Evolutionary conservation across 129 eudicot species (phyloP).

Genomic region (Arctium minus): DNA sequence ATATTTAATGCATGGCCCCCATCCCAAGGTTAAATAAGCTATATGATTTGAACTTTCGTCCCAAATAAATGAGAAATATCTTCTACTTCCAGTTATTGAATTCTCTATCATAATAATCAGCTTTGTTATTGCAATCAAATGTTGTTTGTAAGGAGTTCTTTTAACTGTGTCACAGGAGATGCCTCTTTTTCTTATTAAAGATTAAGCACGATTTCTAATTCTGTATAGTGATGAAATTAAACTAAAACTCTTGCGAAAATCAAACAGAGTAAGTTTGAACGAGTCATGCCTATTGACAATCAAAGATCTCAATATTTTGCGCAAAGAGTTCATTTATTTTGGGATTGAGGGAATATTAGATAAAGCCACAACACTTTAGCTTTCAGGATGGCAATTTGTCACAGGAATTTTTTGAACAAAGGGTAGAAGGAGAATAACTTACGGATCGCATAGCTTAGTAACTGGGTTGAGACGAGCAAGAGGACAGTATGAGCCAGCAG

Average conservation of each 20-base stretch:
- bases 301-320: background rate
- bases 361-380: background rate
- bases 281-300: background rate
- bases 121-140: background rate
- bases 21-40: background rate
- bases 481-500: constrained; percentile 85
- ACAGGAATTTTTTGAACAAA: background rate
- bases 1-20: background rate
- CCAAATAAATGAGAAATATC: background rate
- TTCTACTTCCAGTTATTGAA: background rate
- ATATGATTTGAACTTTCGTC: background rate
- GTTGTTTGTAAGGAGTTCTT: background rate
- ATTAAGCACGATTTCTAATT: background rate
- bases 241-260: background rate
- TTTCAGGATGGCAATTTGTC: background rate
- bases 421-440: constrained; percentile 33
- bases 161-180: background rate
- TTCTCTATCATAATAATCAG: too few species aligned
- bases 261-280: background rate
- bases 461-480: constrained; percentile 58
- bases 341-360: background rate
- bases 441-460: constrained; percentile 91
- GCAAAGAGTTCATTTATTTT: background rate
- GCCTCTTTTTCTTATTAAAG: background rate
- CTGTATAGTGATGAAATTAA: background rate